Conservation (phyloP, 192 early-diverging fungal genomes). For the Cetraspora pellucida region DNA sequence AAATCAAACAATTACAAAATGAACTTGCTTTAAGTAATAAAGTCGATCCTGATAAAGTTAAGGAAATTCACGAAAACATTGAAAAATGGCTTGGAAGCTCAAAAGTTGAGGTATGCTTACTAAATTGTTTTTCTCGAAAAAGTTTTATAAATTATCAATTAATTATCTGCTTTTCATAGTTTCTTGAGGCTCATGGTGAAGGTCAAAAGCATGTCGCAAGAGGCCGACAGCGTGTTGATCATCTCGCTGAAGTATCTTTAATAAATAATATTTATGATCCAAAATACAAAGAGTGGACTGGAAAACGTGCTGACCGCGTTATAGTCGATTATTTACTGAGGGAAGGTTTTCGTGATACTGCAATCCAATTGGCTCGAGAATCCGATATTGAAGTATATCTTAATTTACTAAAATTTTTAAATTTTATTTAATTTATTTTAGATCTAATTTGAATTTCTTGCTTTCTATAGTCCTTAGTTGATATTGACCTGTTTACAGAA, state of each 20-base stretch:
- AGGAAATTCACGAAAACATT: constrained; percentile 64
- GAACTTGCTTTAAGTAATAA: constrained; percentile 43
- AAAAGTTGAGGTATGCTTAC: constrained; percentile 68
- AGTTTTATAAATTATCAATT: not conserved
- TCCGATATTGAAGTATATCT: constrained; percentile 63
- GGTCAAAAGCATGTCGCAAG: constrained; percentile 71
- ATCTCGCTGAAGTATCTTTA: constrained; percentile 71
- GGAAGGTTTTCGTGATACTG: constrained; percentile 78
- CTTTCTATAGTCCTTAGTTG: constrained; percentile 73
- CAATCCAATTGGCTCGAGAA: constrained; percentile 64
- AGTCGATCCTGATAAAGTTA: constrained; percentile 56
- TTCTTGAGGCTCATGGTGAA: constrained; percentile 75
- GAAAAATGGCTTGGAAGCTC: constrained; percentile 65
- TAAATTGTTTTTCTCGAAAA: not conserved
- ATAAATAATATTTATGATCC: constrained; percentile 67
- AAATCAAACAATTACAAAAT: constrained; percentile 49
- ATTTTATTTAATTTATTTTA: not conserved
- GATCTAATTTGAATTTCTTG: not conserved
- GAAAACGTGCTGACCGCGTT: constrained; percentile 81
- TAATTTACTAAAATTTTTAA: not conserved
- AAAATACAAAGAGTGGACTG: constrained; percentile 85
- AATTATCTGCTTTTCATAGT: constrained; percentile 45
- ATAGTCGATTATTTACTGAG: constrained; percentile 96
- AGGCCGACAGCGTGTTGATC: constrained; percentile 71
- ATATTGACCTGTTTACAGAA: constrained; percentile 88